Evolutionary conservation across 116 monocot species (phyloP).

Genomic region (Cymodocea nodosa): DNA sequence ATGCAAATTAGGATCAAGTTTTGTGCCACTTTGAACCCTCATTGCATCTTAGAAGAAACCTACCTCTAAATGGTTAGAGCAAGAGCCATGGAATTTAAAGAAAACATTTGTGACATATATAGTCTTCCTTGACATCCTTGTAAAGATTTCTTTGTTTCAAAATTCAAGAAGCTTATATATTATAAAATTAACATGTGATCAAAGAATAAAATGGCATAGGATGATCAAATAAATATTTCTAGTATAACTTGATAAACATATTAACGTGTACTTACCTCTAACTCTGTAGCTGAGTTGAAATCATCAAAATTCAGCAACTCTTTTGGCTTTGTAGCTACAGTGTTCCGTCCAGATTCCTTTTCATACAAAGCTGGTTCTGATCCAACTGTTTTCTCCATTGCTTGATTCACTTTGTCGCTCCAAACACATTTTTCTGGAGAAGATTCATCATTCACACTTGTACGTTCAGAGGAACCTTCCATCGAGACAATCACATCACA

Average conservation of each 20-base stretch:
- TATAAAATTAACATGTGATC: background rate
- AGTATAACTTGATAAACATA: no score
- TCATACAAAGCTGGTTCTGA: background rate
- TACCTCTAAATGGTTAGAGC: no score
- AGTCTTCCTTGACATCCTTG: background rate
- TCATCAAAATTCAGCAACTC: conserved; percentile 48
- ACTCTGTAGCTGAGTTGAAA: conserved; percentile 45
- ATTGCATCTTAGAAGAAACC: no score
- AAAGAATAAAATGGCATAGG: background rate
- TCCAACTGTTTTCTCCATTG: background rate
- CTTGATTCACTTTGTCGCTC: background rate
- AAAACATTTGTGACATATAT: no score
- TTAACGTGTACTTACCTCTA: conserved; percentile 48
- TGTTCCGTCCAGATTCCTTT: background rate
- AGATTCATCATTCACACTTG: background rate
- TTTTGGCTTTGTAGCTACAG: conserved; percentile 10
- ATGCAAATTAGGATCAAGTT: no score
- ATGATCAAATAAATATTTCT: background rate
- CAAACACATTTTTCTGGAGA: conserved; percentile 4
- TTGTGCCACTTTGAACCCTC: no score
- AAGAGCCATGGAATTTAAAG: no score
- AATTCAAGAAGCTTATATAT: background rate
- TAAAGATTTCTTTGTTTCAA: background rate
- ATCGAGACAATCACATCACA: background rate
- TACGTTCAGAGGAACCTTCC: conserved; percentile 1